Conservation (phyloP, 805 yeast genomes). For the Candida ficus region DNA sequence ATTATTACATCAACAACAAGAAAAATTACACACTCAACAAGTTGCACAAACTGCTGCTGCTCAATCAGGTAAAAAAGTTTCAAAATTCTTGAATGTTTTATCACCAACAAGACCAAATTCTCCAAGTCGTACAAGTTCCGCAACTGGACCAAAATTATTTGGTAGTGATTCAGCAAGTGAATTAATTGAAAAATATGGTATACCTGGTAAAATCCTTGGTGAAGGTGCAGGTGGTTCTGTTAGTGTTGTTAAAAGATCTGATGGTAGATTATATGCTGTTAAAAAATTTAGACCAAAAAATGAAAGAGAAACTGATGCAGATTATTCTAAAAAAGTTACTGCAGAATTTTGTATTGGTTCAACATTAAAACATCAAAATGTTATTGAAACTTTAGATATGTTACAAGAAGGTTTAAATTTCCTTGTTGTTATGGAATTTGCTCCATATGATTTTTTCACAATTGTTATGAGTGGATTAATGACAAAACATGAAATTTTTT, state of each 20-base stretch:
- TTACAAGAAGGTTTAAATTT: conserved; percentile 59
- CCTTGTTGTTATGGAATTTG: conserved; percentile 87
- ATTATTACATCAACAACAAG: conserved; percentile 6
- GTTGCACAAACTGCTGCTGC: too few relatives aligned
- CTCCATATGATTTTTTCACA: conserved; percentile 88
- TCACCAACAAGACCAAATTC: conserved; percentile 20
- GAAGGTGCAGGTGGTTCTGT: conserved; percentile 96
- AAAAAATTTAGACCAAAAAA: conserved; percentile 74
- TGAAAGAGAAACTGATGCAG: conserved; percentile 55
- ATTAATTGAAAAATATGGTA: conserved; percentile 62
- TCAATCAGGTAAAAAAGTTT: conserved; percentile 15
- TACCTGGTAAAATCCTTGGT: conserved; percentile 70
- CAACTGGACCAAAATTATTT: conserved; percentile 27
- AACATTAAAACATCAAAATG: conserved; percentile 68
- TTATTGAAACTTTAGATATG: conserved; percentile 77
- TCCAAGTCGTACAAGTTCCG: conserved; percentile 3
- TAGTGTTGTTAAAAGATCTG: conserved; percentile 61
- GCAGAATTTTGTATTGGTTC: conserved; percentile 83
- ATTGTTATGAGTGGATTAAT: conserved; percentile 86
- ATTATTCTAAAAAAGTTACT: conserved; percentile 72
- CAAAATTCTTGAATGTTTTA: conserved; percentile 20
- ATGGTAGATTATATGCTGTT: conserved; percentile 70
- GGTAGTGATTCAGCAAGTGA: conserved; percentile 35
- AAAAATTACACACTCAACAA: conserved; percentile 4
- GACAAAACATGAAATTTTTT: conserved; percentile 62